These are phyloP conservation scores for Nakazawaea pomicola DNA, from an alignment of 805 yeast genomes.

Conservation along the genomic window DNA sequence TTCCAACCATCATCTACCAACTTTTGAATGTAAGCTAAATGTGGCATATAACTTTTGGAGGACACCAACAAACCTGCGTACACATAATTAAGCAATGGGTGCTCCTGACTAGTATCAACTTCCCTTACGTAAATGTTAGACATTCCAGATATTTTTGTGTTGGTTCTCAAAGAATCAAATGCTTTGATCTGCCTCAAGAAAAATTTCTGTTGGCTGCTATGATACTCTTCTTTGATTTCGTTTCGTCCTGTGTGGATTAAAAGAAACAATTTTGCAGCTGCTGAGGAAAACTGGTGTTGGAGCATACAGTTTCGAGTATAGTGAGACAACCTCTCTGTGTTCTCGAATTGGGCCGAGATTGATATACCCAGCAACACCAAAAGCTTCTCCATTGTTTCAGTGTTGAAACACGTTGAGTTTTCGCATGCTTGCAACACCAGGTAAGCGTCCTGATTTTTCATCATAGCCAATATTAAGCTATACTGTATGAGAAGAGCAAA, in stretches of 20 bases:
- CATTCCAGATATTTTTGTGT: slow-evolving; percentile 64
- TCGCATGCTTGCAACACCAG: slow-evolving; percentile 70
- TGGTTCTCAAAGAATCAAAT: slow-evolving; percentile 61
- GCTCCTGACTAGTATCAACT: slow-evolving; percentile 46
- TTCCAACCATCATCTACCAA: slow-evolving; percentile 57
- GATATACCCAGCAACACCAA: slow-evolving; percentile 11
- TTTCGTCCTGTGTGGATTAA: slow-evolving; percentile 62
- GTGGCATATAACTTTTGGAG: slow-evolving; percentile 77
- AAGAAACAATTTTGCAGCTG: slow-evolving; percentile 59
- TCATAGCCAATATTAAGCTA: slow-evolving; percentile 58
- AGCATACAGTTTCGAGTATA: slow-evolving; percentile 56
- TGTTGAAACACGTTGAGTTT: slow-evolving; percentile 71
- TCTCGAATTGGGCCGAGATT: slow-evolving; percentile 39
- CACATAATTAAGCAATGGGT: slow-evolving; percentile 55
- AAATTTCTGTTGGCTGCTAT: slow-evolving; percentile 84
- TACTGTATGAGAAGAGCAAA: slow-evolving; percentile 77
- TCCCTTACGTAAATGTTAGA: slow-evolving; percentile 61
- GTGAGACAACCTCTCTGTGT: slow-evolving; percentile 46
- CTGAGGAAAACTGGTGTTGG: slow-evolving; percentile 71
- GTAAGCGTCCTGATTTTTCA: slow-evolving; percentile 60
- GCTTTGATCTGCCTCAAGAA: slow-evolving; percentile 88
- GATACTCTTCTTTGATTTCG: slow-evolving; percentile 53
- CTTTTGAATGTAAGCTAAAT: slow-evolving; percentile 71
- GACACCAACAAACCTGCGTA: slow-evolving; percentile 79
- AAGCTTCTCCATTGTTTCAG: slow-evolving; percentile 42